These are phyloP conservation scores for Hippophae gyantsensis DNA, from an alignment of 306 rosid genomes.

Conservation along the genomic window DNA sequence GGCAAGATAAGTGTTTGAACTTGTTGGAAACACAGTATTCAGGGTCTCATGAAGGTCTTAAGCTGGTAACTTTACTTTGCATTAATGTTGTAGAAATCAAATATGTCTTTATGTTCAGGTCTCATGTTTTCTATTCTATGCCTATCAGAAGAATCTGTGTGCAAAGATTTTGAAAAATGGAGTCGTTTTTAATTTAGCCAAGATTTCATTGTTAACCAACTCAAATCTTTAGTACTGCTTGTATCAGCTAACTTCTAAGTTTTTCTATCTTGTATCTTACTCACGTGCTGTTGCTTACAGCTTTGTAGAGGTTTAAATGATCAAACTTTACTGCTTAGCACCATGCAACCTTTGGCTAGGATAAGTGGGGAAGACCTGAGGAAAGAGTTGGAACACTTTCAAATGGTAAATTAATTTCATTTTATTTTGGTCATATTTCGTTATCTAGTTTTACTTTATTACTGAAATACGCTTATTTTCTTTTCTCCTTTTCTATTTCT, in stretches of 20 bases:
- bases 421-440: not conserved
- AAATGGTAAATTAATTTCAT: conserved; percentile 9
- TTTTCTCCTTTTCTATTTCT: not conserved
- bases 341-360: conserved; percentile 7
- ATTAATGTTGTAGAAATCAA: not conserved
- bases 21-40: conserved; percentile 11
- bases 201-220: not conserved
- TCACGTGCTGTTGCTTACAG: conserved; percentile 7
- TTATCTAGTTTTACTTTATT: not conserved
- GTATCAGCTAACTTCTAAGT: not conserved
- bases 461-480: not conserved
- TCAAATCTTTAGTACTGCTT: not conserved
- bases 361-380: conserved; percentile 14
- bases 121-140: not conserved
- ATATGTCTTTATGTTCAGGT: not conserved
- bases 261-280: not conserved
- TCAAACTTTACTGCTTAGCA: conserved; percentile 7
- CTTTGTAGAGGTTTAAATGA: conserved; percentile 7
- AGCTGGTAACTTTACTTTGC: conserved; percentile 13
- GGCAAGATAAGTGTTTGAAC: conserved; percentile 11
- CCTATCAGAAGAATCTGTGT: not conserved
- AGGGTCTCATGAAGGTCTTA: conserved; percentile 10
- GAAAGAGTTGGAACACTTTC: conserved; percentile 21
- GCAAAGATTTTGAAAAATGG: not conserved
- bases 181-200: not conserved